Evolutionary conservation across 768 basidiomycete species (phyloP).

Genomic region (Mycena filopes): DNA sequence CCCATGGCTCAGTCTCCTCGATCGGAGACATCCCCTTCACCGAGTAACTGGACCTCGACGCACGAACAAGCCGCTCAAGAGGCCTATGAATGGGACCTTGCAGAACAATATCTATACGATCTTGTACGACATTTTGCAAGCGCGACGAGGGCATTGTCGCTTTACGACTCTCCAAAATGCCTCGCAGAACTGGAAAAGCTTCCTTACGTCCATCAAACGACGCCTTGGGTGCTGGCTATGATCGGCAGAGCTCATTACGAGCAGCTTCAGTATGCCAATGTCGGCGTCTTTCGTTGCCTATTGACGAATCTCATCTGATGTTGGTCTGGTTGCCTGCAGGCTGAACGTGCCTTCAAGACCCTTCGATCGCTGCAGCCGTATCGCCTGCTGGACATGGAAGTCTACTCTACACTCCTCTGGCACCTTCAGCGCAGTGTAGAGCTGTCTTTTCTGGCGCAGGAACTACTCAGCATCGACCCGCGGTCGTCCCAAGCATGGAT

Average conservation of each 20-base stretch:
- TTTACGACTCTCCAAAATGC: constrained; percentile 81
- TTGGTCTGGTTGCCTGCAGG: constrained; percentile 60
- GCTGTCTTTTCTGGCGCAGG: constrained; percentile 93
- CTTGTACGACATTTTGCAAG: constrained; percentile 84
- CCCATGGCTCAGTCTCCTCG: constrained; percentile 69
- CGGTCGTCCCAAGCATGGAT: constrained; percentile 93
- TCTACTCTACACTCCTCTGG: constrained; percentile 96
- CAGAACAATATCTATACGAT: constrained; percentile 86
- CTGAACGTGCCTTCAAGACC: constrained; percentile 88
- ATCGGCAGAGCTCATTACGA: constrained; percentile 92
- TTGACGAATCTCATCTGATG: constrained; percentile 30
- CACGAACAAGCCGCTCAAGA: constrained; percentile 80
- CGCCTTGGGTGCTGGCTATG: constrained; percentile 83
- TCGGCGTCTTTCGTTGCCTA: constrained; percentile 55
- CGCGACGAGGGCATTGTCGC: constrained; percentile 77
- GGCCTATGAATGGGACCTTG: constrained; percentile 74
- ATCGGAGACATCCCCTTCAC: constrained; percentile 72
- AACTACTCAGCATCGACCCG: constrained; percentile 87
- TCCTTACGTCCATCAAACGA: constrained; percentile 77
- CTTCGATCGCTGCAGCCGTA: constrained; percentile 90
- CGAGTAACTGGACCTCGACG: constrained; percentile 70
- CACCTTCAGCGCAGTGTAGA: constrained; percentile 87
- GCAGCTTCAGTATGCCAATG: constrained; percentile 86
- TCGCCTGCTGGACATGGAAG: constrained; percentile 92
- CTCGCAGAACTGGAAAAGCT: constrained; percentile 81